These are phyloP conservation scores for Kurtzmaniella quercitrusa DNA, from an alignment of 1,139 yeast genomes.

Conservation along the genomic window DNA sequence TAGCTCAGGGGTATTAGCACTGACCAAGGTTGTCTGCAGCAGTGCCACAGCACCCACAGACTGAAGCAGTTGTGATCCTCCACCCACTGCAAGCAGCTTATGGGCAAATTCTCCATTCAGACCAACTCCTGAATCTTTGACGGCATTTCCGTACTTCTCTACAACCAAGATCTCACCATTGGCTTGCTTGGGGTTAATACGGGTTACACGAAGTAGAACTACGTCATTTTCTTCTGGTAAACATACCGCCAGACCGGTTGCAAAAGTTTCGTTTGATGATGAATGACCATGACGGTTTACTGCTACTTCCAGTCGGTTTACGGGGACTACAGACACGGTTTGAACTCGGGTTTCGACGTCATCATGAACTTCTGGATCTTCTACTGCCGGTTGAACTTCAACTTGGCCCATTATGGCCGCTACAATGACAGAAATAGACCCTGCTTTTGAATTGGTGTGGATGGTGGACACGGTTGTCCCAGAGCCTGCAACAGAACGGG, in stretches of 20 bases:
- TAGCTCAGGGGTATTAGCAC: slow-evolving; percentile 54
- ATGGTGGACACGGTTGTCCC: slow-evolving; percentile 36
- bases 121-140: slow-evolving; percentile 65
- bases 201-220: slow-evolving; percentile 72
- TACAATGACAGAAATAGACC: slow-evolving; percentile 46
- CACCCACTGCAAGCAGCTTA: slow-evolving; percentile 41
- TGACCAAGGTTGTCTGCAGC: slow-evolving; percentile 27
- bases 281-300: not conserved
- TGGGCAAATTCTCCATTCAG: slow-evolving; percentile 51
- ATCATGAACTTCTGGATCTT: slow-evolving; percentile 13
- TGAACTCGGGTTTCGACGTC: slow-evolving; percentile 14
- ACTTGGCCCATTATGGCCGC: slow-evolving; percentile 69
- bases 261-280: not conserved
- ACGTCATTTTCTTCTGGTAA: slow-evolving; percentile 84
- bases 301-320: not conserved
- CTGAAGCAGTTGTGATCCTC: slow-evolving; percentile 47
- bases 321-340: slow-evolving; percentile 28
- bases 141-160: slow-evolving; percentile 57
- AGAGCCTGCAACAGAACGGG: slow-evolving; percentile 29
- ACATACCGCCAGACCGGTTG: slow-evolving; percentile 33
- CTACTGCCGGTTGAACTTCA: slow-evolving; percentile 13
- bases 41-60: slow-evolving; percentile 46
- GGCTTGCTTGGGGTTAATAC: slow-evolving; percentile 67
- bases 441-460: slow-evolving; percentile 16
- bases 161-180: slow-evolving; percentile 79